These are phyloP conservation scores for Rhodotorula sp. DNA, from an alignment of 1,284 basidiomycete species.

Conservation along the genomic window DNA sequence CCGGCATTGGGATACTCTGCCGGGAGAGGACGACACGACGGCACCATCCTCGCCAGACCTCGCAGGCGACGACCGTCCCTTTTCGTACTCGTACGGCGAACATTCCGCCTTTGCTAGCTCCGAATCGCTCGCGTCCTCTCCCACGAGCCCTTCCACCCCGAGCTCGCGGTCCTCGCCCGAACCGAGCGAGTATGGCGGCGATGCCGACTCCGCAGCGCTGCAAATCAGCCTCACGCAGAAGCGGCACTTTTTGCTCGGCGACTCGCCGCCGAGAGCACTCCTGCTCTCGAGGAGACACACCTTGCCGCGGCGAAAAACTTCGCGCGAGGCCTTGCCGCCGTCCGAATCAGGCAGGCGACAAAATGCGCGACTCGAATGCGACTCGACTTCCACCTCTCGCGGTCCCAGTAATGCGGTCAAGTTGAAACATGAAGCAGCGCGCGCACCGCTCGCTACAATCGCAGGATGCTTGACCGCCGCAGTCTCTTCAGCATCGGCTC, in stretches of 20 bases:
- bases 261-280: not conserved
- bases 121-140: not conserved
- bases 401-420: no score
- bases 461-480: not conserved
- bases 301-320: conserved; percentile 14
- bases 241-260: not conserved
- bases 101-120: conserved; percentile 20
- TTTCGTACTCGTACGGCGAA: conserved; percentile 17
- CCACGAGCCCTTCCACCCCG: not conserved
- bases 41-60: conserved; percentile 4
- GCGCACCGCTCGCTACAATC: not conserved
- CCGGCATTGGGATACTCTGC: no score
- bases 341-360: not conserved
- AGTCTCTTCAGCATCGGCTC: conserved; percentile 6
- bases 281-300: conserved; percentile 26
- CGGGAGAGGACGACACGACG: not conserved
- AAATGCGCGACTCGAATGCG: no score
- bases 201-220: conserved; percentile 8
- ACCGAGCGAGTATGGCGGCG: conserved; percentile 29
- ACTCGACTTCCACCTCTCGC: no score
- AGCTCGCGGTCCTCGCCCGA: conserved; percentile 28
- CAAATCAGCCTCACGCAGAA: conserved; percentile 3
- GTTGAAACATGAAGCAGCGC: no score
- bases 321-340: not conserved
- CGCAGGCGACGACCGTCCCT: not conserved